Evolutionary conservation across 2,329 filamentous ascomycete genomes (phyloP).

Genomic region (Diplodia corticola): DNA sequence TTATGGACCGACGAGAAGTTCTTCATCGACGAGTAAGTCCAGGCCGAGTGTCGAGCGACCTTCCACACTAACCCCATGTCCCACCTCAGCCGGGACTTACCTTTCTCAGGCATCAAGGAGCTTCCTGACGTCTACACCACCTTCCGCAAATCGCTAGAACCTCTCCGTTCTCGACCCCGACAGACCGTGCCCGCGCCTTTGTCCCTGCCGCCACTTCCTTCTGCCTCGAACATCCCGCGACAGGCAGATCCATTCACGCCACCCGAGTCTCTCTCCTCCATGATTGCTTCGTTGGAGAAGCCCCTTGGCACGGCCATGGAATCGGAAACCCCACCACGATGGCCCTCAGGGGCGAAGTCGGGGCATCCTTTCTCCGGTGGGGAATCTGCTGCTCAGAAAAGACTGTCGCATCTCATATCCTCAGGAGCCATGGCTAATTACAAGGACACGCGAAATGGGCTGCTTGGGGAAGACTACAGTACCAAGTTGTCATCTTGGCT

Average conservation of each 20-base stretch:
- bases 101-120: constrained; percentile 57
- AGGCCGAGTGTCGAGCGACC: not conserved
- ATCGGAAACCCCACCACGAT: constrained; percentile 53
- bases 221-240: constrained; percentile 51
- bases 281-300: constrained; percentile 45
- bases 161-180: constrained; percentile 65
- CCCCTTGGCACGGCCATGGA: constrained; percentile 55
- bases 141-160: constrained; percentile 72
- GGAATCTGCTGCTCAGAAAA: constrained; percentile 59
- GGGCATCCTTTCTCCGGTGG: constrained; percentile 70
- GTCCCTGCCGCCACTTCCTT: constrained; percentile 60
- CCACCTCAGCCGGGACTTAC: constrained; percentile 62
- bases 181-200: constrained; percentile 55
- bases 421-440: constrained; percentile 64
- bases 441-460: constrained; percentile 69
- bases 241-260: constrained; percentile 66
- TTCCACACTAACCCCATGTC: not conserved
- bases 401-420: constrained; percentile 61
- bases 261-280: constrained; percentile 54
- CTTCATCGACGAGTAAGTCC: constrained; percentile 72
- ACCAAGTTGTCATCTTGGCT: constrained; percentile 76
- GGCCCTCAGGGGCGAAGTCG: constrained; percentile 56
- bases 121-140: constrained; percentile 75
- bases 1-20: constrained; percentile 76
- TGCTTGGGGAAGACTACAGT: constrained; percentile 69